Evolutionary conservation across 805 yeast genomes (phyloP).

Genomic region (Ogataea pignaliae): DNA sequence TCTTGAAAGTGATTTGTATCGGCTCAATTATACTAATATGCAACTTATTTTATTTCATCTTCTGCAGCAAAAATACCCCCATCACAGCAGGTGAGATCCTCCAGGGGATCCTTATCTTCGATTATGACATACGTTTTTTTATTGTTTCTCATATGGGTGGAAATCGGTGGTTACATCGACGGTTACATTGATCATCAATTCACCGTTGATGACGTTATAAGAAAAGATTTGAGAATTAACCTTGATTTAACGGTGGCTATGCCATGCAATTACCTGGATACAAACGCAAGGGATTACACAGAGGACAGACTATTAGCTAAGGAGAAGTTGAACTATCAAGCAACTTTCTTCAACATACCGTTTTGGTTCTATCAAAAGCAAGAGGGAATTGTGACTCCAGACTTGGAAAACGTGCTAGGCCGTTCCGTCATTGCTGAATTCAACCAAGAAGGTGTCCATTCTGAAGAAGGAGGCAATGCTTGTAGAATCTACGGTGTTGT

Average conservation of each 20-base stretch:
- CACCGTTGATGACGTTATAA: constrained; percentile 59
- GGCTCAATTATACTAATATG: background rate
- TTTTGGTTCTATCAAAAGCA: constrained; percentile 39
- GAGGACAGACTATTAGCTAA: constrained; percentile 75
- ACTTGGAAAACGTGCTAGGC: constrained; percentile 60
- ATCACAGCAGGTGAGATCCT: constrained; percentile 67
- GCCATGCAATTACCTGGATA: constrained; percentile 75
- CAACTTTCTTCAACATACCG: constrained; percentile 55
- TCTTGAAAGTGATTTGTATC: no score
- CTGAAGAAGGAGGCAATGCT: constrained; percentile 60
- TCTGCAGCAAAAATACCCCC: constrained; percentile 58
- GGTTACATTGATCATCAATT: constrained; percentile 78
- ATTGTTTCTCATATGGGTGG: constrained; percentile 73
- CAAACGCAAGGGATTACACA: constrained; percentile 74
- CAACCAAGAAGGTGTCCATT: constrained; percentile 37
- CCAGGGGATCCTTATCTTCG: constrained; percentile 74
- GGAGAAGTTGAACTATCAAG: constrained; percentile 70
- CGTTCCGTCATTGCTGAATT: constrained; percentile 67
- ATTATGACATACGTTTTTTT: constrained; percentile 57
- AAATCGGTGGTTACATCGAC: constrained; percentile 78
- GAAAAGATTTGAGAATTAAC: constrained; percentile 61
- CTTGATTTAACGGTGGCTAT: constrained; percentile 75
- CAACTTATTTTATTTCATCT: background rate
- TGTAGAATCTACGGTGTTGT: constrained; percentile 81
- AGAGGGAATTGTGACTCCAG: constrained; percentile 48